Evolutionary conservation across 495 filamentous ascomycete species (phyloP).

Genomic region (Evernia prunastri): DNA sequence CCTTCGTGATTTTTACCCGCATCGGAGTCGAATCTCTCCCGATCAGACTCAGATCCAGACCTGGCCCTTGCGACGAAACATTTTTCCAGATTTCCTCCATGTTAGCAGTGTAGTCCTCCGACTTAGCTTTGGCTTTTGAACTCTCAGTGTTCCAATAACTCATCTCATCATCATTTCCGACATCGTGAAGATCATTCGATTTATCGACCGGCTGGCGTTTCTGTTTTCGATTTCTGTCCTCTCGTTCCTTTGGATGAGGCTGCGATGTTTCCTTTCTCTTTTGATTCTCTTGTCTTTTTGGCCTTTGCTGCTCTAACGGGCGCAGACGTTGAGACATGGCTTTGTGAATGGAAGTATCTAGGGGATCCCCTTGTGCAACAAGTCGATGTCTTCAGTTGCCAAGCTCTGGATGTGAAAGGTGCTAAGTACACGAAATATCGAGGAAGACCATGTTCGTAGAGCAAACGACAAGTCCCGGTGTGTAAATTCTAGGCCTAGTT

Average conservation of each 20-base stretch:
- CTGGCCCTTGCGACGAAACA: background rate
- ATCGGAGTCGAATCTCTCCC: no score
- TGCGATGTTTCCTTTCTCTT: no score
- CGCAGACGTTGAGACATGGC: background rate
- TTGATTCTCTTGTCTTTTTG: background rate
- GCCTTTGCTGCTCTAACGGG: background rate
- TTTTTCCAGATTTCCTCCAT: background rate
- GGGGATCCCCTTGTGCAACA: no score
- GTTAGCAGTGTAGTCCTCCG: no score
- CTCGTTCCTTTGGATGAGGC: background rate
- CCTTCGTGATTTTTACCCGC: no score
- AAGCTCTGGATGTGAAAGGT: no score
- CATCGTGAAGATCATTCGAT: background rate
- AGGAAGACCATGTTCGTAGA: no score
- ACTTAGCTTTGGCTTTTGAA: background rate
- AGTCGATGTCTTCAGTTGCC: no score
- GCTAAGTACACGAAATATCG: no score
- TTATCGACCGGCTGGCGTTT: background rate
- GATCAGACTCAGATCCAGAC: background rate
- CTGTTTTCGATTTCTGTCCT: no score
- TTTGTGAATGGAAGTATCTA: background rate
- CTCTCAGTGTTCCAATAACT: background rate
- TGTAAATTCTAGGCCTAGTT: no score
- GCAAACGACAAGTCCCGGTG: no score
- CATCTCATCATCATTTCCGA: background rate